Evolutionary conservation across 495 filamentous ascomycete species (phyloP), one percentile per base, ranked within the genome.

Genomic region (Darksidea phi): DNA sequence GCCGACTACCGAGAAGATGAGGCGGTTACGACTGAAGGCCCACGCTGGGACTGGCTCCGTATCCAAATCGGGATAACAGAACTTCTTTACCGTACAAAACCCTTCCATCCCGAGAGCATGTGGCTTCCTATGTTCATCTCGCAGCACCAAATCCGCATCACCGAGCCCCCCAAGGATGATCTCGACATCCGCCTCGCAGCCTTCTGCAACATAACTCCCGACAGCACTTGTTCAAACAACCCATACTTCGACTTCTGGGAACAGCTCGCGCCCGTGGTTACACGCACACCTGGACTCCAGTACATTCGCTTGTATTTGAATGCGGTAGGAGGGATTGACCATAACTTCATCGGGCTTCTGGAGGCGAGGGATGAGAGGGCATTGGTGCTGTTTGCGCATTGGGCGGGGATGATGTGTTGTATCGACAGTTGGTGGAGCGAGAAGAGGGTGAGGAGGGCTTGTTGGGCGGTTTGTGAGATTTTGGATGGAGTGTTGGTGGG

Each of bases 1-100:
- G 49, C 28, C 28, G 49, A 52, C 28, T 52, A 52, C n/a, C 49
- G 49, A 2, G 20, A 52, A 2, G 49, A 34, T 5, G 28, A 34
- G 8, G 12, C 28, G 21, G 6, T 4, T 23, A 18, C 46, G 18
- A 12, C 3, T 25, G 18, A 18, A 21, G 21, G 15, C 2, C 24
- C 24, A 15, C 13, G 24, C 2, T 52, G 49, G 49, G 49, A 52
- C 6, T 52, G 49, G 49, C 28, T 52, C 20, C 23, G 20, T 8
- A 52, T 52, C 8, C 49, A 52, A 52, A 52, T 52, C n/a, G 49
- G 49, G 4, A 34, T 52, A 10, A 52, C 49, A 6, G 49, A 52
- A 6, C 23, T 52, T 3, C 49, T 52, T 7, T 13, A 13, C 7
- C 49, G 49, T 2, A 52, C 49, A 2, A 52, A 52, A n/a, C 24